These are phyloP conservation scores for Babesia ovis DNA, from an alignment of 169 alveolate species.

Conservation along the genomic window DNA sequence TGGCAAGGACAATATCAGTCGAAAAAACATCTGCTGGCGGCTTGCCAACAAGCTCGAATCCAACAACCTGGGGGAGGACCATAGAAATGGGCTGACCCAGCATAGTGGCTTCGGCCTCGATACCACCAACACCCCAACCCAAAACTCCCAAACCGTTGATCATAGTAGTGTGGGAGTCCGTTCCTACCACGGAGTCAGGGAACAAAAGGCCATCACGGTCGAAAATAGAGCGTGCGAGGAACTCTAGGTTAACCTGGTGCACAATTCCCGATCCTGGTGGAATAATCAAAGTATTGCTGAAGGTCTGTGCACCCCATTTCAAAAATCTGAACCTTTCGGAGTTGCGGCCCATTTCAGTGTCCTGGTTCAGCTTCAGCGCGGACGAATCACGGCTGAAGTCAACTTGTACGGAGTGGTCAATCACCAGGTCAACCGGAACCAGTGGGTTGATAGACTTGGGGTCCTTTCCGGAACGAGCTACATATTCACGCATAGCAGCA, in stretches of 20 bases:
- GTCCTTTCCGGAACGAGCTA: constrained; percentile 87
- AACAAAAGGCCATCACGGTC: constrained; percentile 78
- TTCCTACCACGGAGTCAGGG: constrained; percentile 95
- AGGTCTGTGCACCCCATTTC: constrained; percentile 95
- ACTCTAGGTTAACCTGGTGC: constrained; percentile 88
- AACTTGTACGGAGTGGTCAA: constrained; percentile 95
- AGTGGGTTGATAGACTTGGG: constrained; percentile 91
- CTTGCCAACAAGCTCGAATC: constrained; percentile 91
- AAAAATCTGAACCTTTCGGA: constrained; percentile 91
- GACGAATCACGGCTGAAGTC: constrained; percentile 89
- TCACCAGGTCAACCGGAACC: constrained; percentile 94
- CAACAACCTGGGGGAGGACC: constrained; percentile 95
- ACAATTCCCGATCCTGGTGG: constrained; percentile 98
- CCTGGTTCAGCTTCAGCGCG: constrained; percentile 89
- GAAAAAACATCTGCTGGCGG: constrained; percentile 85
- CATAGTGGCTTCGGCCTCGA: constrained; percentile 98
- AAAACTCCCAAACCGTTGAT: constrained; percentile 94
- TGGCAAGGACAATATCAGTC: constrained; percentile 92
- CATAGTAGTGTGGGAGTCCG: constrained; percentile 97
- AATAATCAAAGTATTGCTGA: constrained; percentile 89
- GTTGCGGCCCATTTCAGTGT: constrained; percentile 89
- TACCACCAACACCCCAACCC: constrained; percentile 98
- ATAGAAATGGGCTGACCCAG: constrained; percentile 95
- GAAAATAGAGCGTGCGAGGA: constrained; percentile 81
- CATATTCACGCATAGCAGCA: constrained; percentile 97